Evolutionary conservation across 768 basidiomycete species (phyloP), one percentile per base, ranked within the genome.

Genomic region (Pleurotus salmoneostramineus): DNA sequence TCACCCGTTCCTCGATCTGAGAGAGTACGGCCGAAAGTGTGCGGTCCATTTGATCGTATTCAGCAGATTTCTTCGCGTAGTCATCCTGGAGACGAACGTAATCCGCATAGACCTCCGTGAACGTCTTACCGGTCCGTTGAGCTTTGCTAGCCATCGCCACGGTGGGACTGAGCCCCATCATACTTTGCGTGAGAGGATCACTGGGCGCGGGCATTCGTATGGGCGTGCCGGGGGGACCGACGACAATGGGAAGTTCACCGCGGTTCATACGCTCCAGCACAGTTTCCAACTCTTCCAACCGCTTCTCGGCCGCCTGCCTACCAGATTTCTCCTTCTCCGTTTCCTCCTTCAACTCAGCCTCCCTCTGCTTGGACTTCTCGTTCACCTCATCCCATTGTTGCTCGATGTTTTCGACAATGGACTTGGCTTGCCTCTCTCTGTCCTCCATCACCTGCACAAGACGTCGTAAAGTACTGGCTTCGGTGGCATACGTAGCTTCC

Each of bases 21-120:
- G 87, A 85, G 3, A 96, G 79, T 17, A 98, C 87, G 43, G 86
- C 81, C 11, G 85, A 77, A 50, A 98, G 76, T 0, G 91, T 88
- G 32, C 87, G 82, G 50, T 92, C 89, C 83, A 98, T 87, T 48
- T 91, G 84, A 61, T 87, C 85, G 58, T 88, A 91, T 73, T 98
- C 95, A 4, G 84, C 79, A 52, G 82, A 85, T 71, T 93, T 92
- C 69, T 78, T 81, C 15, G 83, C 81, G 56, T 86, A 85, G 33
- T 94, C 90, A 27, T 91, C 91, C 68, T 97, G 89, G 42, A 95
- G 80, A 56, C 84, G 82, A 36, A 96, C 86, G 63, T 93, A 93
- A 66, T 97, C 93, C 12, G 90, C 82, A 68, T 97, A 98, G 17
- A 98, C 88, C 66, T 97, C 91, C 0, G 96, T 96, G 73, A 96